Percentiles rank a stretch among this genome's conserved stretches.
These are phyloP conservation scores for Botrytis byssoidea DNA, from an alignment of 2,329 filamentous ascomycete genomes.

Conservation along the genomic window DNA sequence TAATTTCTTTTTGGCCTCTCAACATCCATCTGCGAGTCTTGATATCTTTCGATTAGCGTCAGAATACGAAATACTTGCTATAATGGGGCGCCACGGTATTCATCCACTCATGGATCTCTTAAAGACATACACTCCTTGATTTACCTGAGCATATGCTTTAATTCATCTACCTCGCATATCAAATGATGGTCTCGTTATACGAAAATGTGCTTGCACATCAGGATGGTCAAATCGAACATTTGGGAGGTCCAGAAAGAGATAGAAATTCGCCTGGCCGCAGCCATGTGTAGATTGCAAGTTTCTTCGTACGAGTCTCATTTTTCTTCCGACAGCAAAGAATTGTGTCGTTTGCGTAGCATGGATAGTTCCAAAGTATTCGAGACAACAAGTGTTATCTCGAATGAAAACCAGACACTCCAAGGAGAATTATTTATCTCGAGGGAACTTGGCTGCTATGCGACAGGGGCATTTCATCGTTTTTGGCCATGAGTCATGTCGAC, in stretches of 20 bases:
- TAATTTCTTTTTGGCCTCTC: neutral
- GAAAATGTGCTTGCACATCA: slow-evolving; percentile 80
- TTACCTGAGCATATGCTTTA: slow-evolving; percentile 85
- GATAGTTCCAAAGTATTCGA: neutral
- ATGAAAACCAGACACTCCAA: neutral
- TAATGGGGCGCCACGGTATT: slow-evolving; percentile 93
- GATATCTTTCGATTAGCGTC: slow-evolving; percentile 52
- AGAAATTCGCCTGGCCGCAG: slow-evolving; percentile 30
- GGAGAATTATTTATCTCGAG: neutral
- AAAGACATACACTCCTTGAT: slow-evolving; percentile 69
- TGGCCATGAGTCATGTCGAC: neutral
- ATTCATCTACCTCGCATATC: slow-evolving; percentile 86
- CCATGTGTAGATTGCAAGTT: neutral
- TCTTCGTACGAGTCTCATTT: neutral
- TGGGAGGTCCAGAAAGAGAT: slow-evolving; percentile 81
- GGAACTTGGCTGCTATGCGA: neutral
- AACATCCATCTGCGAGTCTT: neutral
- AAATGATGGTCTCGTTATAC: slow-evolving; percentile 81
- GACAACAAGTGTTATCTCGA: neutral
- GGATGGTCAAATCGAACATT: slow-evolving; percentile 82
- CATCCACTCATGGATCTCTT: slow-evolving; percentile 75
- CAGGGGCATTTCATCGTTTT: neutral
- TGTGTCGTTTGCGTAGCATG: too few relatives aligned
- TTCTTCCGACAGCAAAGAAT: neutral
- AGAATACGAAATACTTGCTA: slow-evolving; percentile 85